Conservation (phyloP, 2,329 filamentous ascomycete species). For the Trichoderma pleuroti region DNA sequence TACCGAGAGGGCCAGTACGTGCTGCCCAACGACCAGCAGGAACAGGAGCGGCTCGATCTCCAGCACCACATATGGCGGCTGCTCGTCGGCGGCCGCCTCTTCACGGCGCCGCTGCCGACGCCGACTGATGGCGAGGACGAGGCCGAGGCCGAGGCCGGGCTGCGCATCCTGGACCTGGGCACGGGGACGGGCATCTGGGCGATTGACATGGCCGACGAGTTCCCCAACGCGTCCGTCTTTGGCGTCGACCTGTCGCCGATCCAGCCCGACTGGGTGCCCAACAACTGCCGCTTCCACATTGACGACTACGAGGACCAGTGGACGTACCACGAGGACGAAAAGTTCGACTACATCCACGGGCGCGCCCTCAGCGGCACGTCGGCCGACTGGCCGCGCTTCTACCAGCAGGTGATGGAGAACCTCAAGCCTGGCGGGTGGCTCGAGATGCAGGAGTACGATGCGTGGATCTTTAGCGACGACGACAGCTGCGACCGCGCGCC, state of each 20-base stretch:
- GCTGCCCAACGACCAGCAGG: constrained; percentile 50
- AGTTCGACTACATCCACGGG: constrained; percentile 36
- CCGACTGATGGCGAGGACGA: constrained; percentile 10
- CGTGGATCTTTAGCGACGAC: constrained; percentile 39
- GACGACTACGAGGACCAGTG: constrained; percentile 59
- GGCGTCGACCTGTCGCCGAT: constrained; percentile 58
- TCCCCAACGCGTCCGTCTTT: constrained; percentile 34
- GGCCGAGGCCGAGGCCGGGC: neutral
- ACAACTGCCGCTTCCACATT: constrained; percentile 62
- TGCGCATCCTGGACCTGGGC: constrained; percentile 54
- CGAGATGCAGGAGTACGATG: constrained; percentile 41
- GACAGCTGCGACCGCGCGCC: constrained; percentile 36
- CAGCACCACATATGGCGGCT: constrained; percentile 53
- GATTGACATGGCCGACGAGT: constrained; percentile 54
- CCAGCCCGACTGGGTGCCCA: constrained; percentile 55
- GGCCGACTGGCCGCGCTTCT: constrained; percentile 33
- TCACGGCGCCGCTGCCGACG: constrained; percentile 41
- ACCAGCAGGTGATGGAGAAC: constrained; percentile 27
- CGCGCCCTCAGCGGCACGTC: constrained; percentile 34
- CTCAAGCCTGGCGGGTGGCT: constrained; percentile 36
- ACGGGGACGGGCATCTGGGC: constrained; percentile 61
- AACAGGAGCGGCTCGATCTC: constrained; percentile 53
- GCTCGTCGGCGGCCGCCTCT: constrained; percentile 42
- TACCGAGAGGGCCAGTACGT: constrained; percentile 44
- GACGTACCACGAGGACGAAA: constrained; percentile 39